These are phyloP conservation scores for Penicillium sp. DNA, from an alignment of 2,329 filamentous ascomycete genomes.

Conservation along the genomic window DNA sequence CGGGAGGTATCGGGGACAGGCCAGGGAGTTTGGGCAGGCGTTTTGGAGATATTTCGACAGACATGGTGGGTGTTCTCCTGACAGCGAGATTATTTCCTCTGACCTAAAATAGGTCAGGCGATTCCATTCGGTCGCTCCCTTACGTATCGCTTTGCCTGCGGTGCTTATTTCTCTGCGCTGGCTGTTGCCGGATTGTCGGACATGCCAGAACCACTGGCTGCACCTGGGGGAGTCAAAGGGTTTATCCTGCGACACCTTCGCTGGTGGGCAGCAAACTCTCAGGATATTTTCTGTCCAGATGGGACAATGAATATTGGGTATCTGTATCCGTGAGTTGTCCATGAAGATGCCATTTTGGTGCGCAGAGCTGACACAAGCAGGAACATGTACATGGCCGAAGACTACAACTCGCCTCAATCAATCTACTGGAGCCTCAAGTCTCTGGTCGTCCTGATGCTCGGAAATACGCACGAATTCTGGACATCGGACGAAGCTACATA, in stretches of 20 bases:
- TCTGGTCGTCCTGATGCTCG: constrained; percentile 10
- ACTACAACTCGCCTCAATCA: constrained; percentile 26
- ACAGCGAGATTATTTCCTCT: not conserved
- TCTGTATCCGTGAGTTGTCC: constrained; percentile 13
- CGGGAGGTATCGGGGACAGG: constrained; percentile 17
- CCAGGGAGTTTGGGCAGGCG: constrained; percentile 20
- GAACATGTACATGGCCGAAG: constrained; percentile 20
- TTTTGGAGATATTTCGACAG: constrained; percentile 24
- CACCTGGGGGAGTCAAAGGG: constrained; percentile 17
- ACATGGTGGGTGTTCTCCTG: constrained; percentile 3
- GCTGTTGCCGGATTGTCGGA: constrained; percentile 18
- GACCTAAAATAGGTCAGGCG: constrained; percentile 10
- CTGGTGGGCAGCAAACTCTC: constrained; percentile 21
- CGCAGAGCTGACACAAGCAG: not conserved
- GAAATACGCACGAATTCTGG: constrained; percentile 13
- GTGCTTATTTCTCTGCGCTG: constrained; percentile 23
- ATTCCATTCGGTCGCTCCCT: constrained; percentile 18
- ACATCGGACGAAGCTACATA: not conserved
- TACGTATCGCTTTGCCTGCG: constrained; percentile 24
- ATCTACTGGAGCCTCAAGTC: constrained; percentile 24
- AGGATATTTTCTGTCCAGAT: constrained; percentile 11
- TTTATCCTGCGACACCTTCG: constrained; percentile 19
- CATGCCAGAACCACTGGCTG: constrained; percentile 18
- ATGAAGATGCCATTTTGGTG: not conserved
- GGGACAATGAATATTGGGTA: constrained; percentile 18